These are phyloP conservation scores for Aspergillus coremiiformis DNA, from an alignment of 495 filamentous ascomycete species.

Conservation along the genomic window DNA sequence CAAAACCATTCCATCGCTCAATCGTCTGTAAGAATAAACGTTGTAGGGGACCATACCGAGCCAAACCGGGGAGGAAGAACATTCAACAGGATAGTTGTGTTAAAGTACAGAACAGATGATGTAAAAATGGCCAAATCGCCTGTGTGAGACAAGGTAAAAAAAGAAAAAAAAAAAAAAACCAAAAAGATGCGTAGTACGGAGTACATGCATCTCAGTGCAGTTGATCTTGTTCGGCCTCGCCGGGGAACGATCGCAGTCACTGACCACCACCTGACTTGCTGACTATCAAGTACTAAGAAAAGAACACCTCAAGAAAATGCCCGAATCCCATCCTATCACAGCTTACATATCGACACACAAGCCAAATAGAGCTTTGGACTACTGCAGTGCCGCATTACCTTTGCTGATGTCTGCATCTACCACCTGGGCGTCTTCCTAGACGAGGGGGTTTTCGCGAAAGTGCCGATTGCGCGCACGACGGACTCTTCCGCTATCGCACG, in stretches of 20 bases:
- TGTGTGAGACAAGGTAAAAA: background rate
- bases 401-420: constrained; percentile 10
- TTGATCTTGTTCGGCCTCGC: constrained; percentile 10
- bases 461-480: constrained; percentile 7
- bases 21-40: background rate
- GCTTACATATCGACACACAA: constrained; percentile 6
- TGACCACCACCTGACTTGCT: constrained; percentile 23
- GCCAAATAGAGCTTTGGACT: constrained; percentile 14
- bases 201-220: background rate
- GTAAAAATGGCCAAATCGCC: background rate
- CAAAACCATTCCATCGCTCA: background rate
- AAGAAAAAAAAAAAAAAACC: no score
- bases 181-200: no score
- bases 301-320: constrained; percentile 5
- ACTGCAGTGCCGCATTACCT: background rate
- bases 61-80: no score
- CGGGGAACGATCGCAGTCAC: constrained; percentile 14
- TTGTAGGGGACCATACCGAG: no score
- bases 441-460: constrained; percentile 1
- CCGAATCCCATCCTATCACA: constrained; percentile 17
- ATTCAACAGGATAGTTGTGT: background rate
- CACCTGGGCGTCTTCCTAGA: background rate
- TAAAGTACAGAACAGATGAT: background rate
- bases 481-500: constrained; percentile 18
- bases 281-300: constrained; percentile 5